These are phyloP conservation scores for Aspergillus panamensis DNA, from an alignment of 495 filamentous ascomycete species.

Conservation along the genomic window DNA sequence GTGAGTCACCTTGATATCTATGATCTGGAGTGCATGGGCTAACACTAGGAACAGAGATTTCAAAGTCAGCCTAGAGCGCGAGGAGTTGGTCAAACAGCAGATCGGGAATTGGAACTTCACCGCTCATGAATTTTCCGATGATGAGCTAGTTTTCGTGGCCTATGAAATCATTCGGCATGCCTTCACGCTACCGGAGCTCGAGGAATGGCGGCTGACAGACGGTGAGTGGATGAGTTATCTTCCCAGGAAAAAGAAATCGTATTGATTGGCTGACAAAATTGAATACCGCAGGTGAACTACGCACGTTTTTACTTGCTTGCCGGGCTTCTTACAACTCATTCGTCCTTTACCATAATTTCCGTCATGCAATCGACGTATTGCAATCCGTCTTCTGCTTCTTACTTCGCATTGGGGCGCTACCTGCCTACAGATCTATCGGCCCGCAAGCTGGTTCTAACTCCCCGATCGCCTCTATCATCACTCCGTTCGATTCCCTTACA, in stretches of 20 bases:
- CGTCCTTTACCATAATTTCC: slow-evolving; percentile 98
- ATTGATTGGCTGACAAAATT: slow-evolving; percentile 4
- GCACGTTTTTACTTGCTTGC: slow-evolving; percentile 76
- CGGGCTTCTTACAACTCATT: slow-evolving; percentile 88
- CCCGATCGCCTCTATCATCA: slow-evolving; percentile 67
- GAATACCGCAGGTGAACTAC: slow-evolving; percentile 53
- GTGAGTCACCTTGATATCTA: slow-evolving; percentile 9
- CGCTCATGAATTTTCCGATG: slow-evolving; percentile 82
- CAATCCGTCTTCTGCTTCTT: slow-evolving; percentile 92
- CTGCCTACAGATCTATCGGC: slow-evolving; percentile 51
- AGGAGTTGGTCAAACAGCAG: slow-evolving; percentile 59
- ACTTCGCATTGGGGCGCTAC: slow-evolving; percentile 73
- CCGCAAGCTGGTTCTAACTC: slow-evolving; percentile 37
- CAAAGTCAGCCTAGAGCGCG: slow-evolving; percentile 51
- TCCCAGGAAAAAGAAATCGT: neutral
- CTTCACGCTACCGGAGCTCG: slow-evolving; percentile 73
- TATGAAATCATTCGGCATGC: slow-evolving; percentile 86
- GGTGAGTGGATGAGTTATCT: slow-evolving; percentile 45
- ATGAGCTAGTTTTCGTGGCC: slow-evolving; percentile 79
- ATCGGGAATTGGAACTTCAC: slow-evolving; percentile 84
- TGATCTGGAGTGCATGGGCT: neutral
- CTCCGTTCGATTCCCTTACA: slow-evolving; percentile 82
- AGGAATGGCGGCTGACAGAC: slow-evolving; percentile 70
- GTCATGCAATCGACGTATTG: slow-evolving; percentile 92
- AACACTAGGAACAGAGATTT: slow-evolving; percentile 31